These are phyloP conservation scores for Talaromyces stipitatus DNA, from an alignment of 495 filamentous ascomycete genomes.

Conservation along the genomic window DNA sequence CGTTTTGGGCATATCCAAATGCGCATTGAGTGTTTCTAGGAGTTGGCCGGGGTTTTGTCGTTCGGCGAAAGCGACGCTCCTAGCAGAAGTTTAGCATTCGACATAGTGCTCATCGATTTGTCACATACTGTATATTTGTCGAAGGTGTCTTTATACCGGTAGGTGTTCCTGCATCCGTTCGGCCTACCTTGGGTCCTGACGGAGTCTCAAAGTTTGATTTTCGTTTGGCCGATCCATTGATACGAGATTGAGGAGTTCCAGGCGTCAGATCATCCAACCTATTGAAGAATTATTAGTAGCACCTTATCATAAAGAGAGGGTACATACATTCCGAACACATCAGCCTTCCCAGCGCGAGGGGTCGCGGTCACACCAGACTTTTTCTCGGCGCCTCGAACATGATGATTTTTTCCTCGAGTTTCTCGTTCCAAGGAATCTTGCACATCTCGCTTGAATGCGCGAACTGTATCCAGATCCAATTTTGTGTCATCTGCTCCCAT, in stretches of 20 bases:
- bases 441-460: constrained; percentile 76
- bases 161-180: constrained; percentile 29
- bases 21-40: constrained; percentile 72
- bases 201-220: constrained; percentile 56
- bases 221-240: constrained; percentile 53
- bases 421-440: constrained; percentile 78
- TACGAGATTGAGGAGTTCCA: constrained; percentile 52
- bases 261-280: constrained; percentile 76
- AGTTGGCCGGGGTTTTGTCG: constrained; percentile 72
- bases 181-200: constrained; percentile 42
- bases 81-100: constrained; percentile 19
- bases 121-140: constrained; percentile 22
- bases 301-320: neutral
- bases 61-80: constrained; percentile 56
- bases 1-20: constrained; percentile 59
- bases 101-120: neutral
- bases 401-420: constrained; percentile 48
- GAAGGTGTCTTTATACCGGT: constrained; percentile 18
- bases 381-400: constrained; percentile 52
- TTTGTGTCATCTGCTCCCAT: constrained; percentile 72
- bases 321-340: constrained; percentile 82
- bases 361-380: constrained; percentile 48
- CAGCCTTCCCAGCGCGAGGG: constrained; percentile 54
- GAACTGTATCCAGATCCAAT: constrained; percentile 57
- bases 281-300: neutral